phyloP scores from a whole-genome alignment of 1,139 yeast genomes.

The Pichia sp. region DNA sequence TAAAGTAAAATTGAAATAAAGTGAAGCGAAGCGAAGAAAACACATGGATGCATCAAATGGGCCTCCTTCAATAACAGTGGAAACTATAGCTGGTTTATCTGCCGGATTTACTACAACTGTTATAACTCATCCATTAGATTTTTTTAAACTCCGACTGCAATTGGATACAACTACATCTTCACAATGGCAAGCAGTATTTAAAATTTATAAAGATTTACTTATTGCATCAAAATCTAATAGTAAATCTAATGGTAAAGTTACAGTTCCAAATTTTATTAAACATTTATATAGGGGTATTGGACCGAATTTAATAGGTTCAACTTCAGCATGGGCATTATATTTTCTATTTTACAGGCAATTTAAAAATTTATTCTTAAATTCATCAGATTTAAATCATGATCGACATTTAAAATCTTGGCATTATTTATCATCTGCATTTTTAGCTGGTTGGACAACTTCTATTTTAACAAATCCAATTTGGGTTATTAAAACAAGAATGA shows the following conservation, averaged over 20 bases:
- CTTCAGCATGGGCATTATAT: constrained; percentile 83
- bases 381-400: constrained; percentile 9
- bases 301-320: constrained; percentile 77
- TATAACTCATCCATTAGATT: constrained; percentile 82
- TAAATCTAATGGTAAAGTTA: constrained; percentile 4
- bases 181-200: constrained; percentile 22
- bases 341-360: constrained; percentile 65
- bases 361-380: constrained; percentile 32
- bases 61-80: constrained; percentile 26
- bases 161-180: constrained; percentile 28
- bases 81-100: constrained; percentile 65
- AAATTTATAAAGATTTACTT: constrained; percentile 25
- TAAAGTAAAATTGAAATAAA: too few relatives aligned
- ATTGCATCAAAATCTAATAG: constrained; percentile 9
- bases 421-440: constrained; percentile 47
- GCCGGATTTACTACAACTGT: constrained; percentile 83
- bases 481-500: constrained; percentile 83
- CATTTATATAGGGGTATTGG: constrained; percentile 70
- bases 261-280: constrained; percentile 19
- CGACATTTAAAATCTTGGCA: constrained; percentile 29
- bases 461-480: constrained; percentile 83
- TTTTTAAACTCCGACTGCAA: constrained; percentile 77
- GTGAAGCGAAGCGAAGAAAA: not conserved
- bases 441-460: constrained; percentile 73
- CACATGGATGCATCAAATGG: not conserved